Evolutionary conservation across 768 basidiomycete genomes (phyloP), one percentile per base, ranked within the genome.

Genomic region (Pluteus cervinus): DNA sequence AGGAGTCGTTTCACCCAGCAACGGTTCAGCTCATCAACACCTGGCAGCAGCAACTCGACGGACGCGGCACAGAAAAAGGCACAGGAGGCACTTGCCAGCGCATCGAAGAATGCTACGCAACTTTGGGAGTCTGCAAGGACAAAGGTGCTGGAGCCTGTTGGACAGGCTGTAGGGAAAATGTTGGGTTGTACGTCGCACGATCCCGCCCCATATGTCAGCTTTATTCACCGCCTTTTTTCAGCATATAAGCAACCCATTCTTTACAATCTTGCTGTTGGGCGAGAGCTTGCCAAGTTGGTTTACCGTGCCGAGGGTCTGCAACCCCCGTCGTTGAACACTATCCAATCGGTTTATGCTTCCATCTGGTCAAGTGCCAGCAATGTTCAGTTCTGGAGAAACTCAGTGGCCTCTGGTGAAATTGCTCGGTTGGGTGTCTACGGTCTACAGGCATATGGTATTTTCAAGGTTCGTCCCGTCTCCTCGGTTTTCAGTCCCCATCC

Each of bases 391-490:
- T 80, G 81, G 76, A 71, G 78, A 8, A 65, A 74, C 41, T 55
- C 80, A 10, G 51, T 75, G 10, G 57, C 65, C 49, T 78, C 65
- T 33, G 87, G 88, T 5, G 79, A 87, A 49, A 73, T 79, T 60
- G 70, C 69, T 5, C 71, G 72, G 48, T 67, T 89, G 17, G 78
- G 78, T 7, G 57, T 89, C 12, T 88, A 90, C 54, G 87, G 76
- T 7, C 53, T 89, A 16, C 88, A 94, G 63, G 90, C 87, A 22
- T 94, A 92, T 55, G 81, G 83, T 11, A 83, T 94, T 50, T 94
- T 86, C 72, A 86, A 86, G 69, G 86, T 83, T 44, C 23, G 75
- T 58, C n/a, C n/a, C 23, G 0, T 29, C 11, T 14, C 18, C 10
- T 22, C 3, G 8, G 17, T 9, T 29, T 5, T 24, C 18, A 29